Base-by-base conservation (phyloP, 176 grass and related monocot species). In the Stipa capillata region DNA sequence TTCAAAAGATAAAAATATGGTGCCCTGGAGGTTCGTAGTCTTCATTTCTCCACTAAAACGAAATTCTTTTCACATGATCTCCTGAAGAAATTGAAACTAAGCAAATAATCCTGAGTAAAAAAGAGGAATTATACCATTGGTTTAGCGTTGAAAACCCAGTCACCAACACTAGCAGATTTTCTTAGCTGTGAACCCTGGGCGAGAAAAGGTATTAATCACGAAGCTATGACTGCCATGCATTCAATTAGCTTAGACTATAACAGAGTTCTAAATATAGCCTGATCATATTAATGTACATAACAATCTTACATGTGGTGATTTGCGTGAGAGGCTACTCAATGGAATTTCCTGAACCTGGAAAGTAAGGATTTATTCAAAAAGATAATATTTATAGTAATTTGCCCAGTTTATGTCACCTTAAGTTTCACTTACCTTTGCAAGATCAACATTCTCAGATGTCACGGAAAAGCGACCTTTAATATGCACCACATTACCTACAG, bases 401-500 rank as follows among this genome's bases (percentile, higher is more conserved):
- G 31, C 11, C 62, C 61, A 43, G 21, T 83, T n/a, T 8, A 74
- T 55, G 37, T 15, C 34, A 29, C 21, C 16, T 65, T 77, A 84
- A 65, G 12, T 72, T 74, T 23, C 36, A 55, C 83, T 84, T 58
- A 95, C 96, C 86, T 99, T 95, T 65, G 83, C 96, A 89, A 99
- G 96, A 93, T 99, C 96, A 0, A 99, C 88, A 72, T 93, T 99
- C 82, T 99, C 96, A 85, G 96, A 99, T 76, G 96, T 99, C 83
- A 99, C 96, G 28, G 96, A 99, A 87, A 99, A 99, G 39, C 96
- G 92, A 15, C 96, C 96, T 92, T 95, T 99, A 93, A 91, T 91
- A 83, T 99, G 90, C 70, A 99, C 96, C n/a, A n/a, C n/a, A n/a
- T n/a, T n/a, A n/a, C n/a, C n/a, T n/a, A n/a, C n/a, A n/a, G n/a